Evolutionary conservation across 148 eudicot species (phyloP), one percentile per base, ranked within the genome.

Genomic region (Camellia sinensis): DNA sequence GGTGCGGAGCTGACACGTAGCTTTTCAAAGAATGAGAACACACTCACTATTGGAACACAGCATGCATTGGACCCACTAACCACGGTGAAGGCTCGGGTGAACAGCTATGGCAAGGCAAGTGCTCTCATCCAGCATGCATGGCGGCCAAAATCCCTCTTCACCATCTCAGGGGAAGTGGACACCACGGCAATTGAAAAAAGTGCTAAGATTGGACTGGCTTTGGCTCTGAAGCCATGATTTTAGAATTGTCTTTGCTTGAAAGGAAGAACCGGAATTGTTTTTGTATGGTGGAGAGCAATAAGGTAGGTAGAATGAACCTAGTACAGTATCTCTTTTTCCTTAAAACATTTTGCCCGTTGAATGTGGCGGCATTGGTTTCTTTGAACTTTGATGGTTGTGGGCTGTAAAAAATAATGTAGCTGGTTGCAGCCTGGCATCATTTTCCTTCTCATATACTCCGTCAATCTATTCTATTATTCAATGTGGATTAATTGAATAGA

Each of bases 131-230:
- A 92, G 88, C 96, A 92, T 18, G 89, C 89, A 70, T 92, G 89
- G 91, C 90, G 91, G 54, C 96, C 93, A 15, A 90, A 86, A 71
- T 90, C 93, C 21, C 77, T 84, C 15, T 61, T 92, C 86, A 92
- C 96, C 57, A 70, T 92, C 67, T 87, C 96, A 0, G 96, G 96
- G 59, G 93, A 90, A 79, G 93, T 90, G 40, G 96, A 92, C 86
- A 90, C 93, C 17, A 85, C 89, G 74, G 96, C 96, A 56, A 87
- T 92, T 7, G 96, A 92, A 72, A 92, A 92, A 78, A 92, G 92
- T 72, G 92, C 93, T 53, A 92, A 92, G 87, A 61, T 92, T 22
- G 96, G 93, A 1, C 74, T 92, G 54, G 93, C 92, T 71, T 10
- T 92, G 67, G 91, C 92, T 71, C 86, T 92, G 77, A 92, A 87